These are phyloP conservation scores for Lepidopterella palustris DNA, from an alignment of 495 filamentous ascomycete genomes.

Conservation along the genomic window DNA sequence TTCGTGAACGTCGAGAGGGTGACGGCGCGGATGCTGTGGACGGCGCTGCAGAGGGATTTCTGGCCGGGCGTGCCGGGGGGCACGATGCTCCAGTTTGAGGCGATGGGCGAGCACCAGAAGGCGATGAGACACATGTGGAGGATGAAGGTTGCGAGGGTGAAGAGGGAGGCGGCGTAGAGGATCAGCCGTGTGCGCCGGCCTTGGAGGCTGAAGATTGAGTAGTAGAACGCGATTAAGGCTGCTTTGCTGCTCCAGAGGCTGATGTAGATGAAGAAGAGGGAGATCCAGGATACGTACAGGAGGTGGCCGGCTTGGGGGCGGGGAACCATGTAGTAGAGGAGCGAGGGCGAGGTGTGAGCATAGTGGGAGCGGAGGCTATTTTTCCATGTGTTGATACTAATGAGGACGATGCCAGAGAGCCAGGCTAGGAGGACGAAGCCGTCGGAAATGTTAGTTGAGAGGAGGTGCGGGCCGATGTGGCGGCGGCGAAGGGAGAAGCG, in stretches of 20 bases:
- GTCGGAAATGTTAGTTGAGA: constrained; percentile 30
- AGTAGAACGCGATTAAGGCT: constrained; percentile 36
- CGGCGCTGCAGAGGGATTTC: constrained; percentile 34
- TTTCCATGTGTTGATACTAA: constrained; percentile 38
- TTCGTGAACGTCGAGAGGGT: constrained; percentile 32
- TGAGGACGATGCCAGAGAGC: constrained; percentile 33
- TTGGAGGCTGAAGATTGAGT: constrained; percentile 27
- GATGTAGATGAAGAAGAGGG: constrained; percentile 38
- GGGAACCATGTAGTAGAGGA: constrained; percentile 28
- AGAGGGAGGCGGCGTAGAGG: constrained; percentile 25
- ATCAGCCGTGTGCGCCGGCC: constrained; percentile 18
- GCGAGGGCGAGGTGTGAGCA: constrained; percentile 15
- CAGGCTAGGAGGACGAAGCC: constrained; percentile 34
- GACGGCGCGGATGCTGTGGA: constrained; percentile 32
- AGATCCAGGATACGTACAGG: constrained; percentile 37
- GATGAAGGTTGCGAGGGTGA: constrained; percentile 32
- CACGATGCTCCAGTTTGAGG: constrained; percentile 32
- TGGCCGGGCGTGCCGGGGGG: constrained; percentile 20
- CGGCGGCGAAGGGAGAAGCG: constrained; percentile 31
- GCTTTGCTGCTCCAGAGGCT: constrained; percentile 34
- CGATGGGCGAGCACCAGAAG: constrained; percentile 34
- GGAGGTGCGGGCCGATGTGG: constrained; percentile 9
- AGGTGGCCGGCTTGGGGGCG: constrained; percentile 21
- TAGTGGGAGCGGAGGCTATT: constrained; percentile 30
- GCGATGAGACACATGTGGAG: constrained; percentile 34